Conservation (phyloP, 163 green algal species). For the Scenedesmus sp. region DNA sequence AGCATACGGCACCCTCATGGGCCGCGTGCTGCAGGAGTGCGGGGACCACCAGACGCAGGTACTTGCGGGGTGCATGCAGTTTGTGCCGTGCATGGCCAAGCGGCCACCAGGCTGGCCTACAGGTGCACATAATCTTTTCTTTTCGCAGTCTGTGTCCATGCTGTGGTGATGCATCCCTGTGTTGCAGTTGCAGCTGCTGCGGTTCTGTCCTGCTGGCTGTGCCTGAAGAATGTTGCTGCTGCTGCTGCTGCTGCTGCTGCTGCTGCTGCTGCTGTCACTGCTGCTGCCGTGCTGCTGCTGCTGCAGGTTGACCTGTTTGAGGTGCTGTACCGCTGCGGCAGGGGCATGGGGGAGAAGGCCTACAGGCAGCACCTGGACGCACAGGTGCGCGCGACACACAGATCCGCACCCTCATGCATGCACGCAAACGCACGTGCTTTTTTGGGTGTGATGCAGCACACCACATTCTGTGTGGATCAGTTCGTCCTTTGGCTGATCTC, state of each 20-base stretch:
- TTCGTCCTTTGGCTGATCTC: no score
- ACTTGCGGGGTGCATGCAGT: no score
- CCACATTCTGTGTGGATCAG: no score
- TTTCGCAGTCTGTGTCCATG: background rate
- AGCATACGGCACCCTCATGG: conserved; percentile 8
- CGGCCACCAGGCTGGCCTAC: background rate
- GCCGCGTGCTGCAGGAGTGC: conserved; percentile 6
- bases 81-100: background rate
- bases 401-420: background rate
- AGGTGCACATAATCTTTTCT: no score
- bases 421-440: background rate
- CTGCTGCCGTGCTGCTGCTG: background rate
- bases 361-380: conserved; percentile 30
- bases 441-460: no score
- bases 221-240: background rate
- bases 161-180: no score
- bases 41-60: conserved; percentile 37
- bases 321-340: conserved; percentile 42
- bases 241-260: background rate
- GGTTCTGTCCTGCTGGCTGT: no score
- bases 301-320: conserved; percentile 38
- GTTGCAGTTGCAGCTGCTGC: background rate
- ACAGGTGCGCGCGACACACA: background rate
- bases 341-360: conserved; percentile 3
- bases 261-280: background rate